phyloP scores from a whole-genome alignment of 176 grass and related monocot species.

The Pontederia paniculata region DNA sequence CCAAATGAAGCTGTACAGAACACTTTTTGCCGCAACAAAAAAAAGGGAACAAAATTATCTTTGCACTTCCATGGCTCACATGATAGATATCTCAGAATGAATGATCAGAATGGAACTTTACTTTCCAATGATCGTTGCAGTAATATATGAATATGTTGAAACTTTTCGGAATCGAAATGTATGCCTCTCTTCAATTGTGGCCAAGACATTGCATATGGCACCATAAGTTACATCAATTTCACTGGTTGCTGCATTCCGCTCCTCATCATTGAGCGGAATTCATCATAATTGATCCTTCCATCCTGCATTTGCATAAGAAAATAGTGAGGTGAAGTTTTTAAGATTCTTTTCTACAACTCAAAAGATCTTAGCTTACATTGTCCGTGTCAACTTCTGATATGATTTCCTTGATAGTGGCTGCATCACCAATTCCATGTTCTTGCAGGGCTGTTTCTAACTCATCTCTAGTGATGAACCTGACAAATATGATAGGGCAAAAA shows the following conservation, averaged over 20 bases:
- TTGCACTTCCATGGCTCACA: too few relatives aligned
- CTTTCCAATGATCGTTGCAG: too few relatives aligned
- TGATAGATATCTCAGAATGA: too few relatives aligned
- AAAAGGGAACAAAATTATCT: too few relatives aligned
- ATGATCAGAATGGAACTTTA: too few relatives aligned
- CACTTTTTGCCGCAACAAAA: too few relatives aligned
- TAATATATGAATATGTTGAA: too few relatives aligned
- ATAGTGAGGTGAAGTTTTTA: too few relatives aligned
- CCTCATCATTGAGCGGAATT: conserved; percentile 35
- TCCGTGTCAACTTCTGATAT: conserved; percentile 22
- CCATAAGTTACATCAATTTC: not conserved
- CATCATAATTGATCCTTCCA: conserved; percentile 70
- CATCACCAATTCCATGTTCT: conserved; percentile 19
- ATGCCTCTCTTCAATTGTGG: too few relatives aligned
- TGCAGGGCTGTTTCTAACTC: conserved; percentile 13
- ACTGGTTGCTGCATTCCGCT: not conserved
- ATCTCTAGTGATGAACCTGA: conserved; percentile 25
- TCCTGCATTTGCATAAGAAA: conserved; percentile 30
- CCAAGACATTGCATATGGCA: not conserved
- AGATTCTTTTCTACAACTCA: not conserved
- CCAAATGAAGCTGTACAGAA: too few relatives aligned
- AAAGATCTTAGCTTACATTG: conserved; percentile 17
- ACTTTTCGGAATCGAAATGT: too few relatives aligned
- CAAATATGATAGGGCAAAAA: not conserved
- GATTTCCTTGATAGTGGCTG: conserved; percentile 19